Evolutionary conservation across 768 basidiomycete genomes (phyloP), one percentile per base, ranked within the genome.

Genomic region (Macrolepiota albuminosa): DNA sequence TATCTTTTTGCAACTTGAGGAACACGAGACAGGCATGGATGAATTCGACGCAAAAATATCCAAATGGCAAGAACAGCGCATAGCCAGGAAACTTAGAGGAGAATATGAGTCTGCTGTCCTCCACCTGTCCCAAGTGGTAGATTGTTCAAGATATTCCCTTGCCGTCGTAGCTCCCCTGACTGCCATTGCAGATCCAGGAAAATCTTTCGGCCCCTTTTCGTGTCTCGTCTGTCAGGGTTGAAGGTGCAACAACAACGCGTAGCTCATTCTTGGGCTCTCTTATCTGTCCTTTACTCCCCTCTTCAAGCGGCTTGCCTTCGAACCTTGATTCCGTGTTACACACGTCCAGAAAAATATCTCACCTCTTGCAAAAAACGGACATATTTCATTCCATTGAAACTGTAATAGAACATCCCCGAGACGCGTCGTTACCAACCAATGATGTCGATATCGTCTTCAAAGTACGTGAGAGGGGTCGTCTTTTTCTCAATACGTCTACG

Each of bases 381-480:
- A 80, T 97, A 29, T 99, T 95, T 72, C 74, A 80, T 14, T 67
- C 80, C 8, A 79, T 95, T 13, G 79, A 86, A 8, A 84, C 86
- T 1, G 77, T 78, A 36, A 72, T 97, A 24, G 86, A 89, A 58
- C 76, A 75, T 24, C 80, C 85, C 14, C 75, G 76, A 6, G 79
- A 84, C 39, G 74, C 80, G 0, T 71, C 86, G 7, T 84, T 87
- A 1, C 70, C 76, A 51, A 71, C 73, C 10, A 81, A 80, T 9
- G 89, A 91, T 62, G 82, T 95, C 11, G 93, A 97, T 66, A 70
- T 98, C 40, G 81, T 95, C 2, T 85, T 96, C 72, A 81, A 83
- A 60, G 81, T 92, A 3, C 78, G 81, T 43, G 95, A 98, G 71
- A 83, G 82, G 58, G 85, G 91, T 6, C 77, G 91, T 40, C 84